These are phyloP conservation scores for Sphaerulina musiva DNA, from an alignment of 2,329 filamentous ascomycete genomes.

Conservation along the genomic window DNA sequence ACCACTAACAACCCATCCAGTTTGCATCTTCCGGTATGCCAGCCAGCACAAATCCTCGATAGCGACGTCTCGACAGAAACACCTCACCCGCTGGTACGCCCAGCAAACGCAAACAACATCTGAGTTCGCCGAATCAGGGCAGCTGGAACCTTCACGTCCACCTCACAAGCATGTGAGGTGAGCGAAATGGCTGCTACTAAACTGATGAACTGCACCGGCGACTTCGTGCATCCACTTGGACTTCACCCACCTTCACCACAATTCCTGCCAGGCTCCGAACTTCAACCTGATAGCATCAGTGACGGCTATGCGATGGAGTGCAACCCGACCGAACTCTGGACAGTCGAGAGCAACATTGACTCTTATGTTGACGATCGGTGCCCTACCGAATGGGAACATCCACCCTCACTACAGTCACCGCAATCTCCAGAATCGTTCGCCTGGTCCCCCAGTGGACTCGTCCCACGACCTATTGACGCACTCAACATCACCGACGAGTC, in stretches of 20 bases:
- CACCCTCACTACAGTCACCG: not conserved
- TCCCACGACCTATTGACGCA: not conserved
- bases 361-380: conserved; percentile 28
- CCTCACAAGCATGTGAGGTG: not conserved
- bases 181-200: conserved; percentile 3
- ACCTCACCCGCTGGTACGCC: not conserved
- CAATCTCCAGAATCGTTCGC: not conserved
- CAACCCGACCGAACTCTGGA: conserved; percentile 8
- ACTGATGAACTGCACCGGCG: not conserved
- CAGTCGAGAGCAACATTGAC: conserved; percentile 12
- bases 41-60: not conserved
- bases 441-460: not conserved
- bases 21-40: not conserved
- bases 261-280: not conserved
- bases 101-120: not conserved
- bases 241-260: conserved; percentile 5
- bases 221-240: conserved; percentile 1
- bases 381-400: conserved; percentile 18
- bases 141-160: not conserved
- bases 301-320: conserved; percentile 6
- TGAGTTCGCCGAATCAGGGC: not conserved
- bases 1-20: not conserved
- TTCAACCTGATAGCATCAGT: conserved; percentile 3
- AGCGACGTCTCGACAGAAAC: not conserved
- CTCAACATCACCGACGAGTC: conserved; percentile 1